Conservation (phyloP, 1,284 basidiomycete species). For the Malassezia nana region DNA sequence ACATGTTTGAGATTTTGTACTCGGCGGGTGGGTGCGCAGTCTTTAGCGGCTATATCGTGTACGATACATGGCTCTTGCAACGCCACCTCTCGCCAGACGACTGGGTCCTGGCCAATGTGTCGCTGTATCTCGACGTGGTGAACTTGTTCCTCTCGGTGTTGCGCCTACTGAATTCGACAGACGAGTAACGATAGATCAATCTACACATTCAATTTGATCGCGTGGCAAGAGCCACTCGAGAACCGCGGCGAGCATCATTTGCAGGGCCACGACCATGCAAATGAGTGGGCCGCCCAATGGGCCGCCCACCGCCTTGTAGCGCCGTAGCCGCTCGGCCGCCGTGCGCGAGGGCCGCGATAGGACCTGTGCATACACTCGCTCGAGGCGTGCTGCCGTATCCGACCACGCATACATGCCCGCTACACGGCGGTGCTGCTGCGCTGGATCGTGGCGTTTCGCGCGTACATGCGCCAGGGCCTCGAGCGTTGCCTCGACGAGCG, state of each 20-base stretch:
- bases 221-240: conserved; percentile 67
- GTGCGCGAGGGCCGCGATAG: conserved; percentile 49
- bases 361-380: conserved; percentile 67
- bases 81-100: conserved; percentile 67
- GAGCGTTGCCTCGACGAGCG: conserved; percentile 69
- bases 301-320: conserved; percentile 51
- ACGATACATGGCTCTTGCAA: conserved; percentile 75
- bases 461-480: conserved; percentile 67
- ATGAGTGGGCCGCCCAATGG: conserved; percentile 67
- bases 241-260: conserved; percentile 66
- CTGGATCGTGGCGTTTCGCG: conserved; percentile 64
- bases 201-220: conserved; percentile 53
- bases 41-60: conserved; percentile 58
- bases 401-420: conserved; percentile 78
- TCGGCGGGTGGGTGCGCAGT: conserved; percentile 68
- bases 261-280: conserved; percentile 65
- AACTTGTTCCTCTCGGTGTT: conserved; percentile 70
- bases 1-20: conserved; percentile 65
- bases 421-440: conserved; percentile 66
- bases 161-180: conserved; percentile 16
- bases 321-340: conserved; percentile 23
- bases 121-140: conserved; percentile 56
- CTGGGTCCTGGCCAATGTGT: conserved; percentile 72
- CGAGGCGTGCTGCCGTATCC: conserved; percentile 68
- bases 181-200: conserved; percentile 4